Base-by-base conservation (phyloP, 2,329 filamentous ascomycete species). In the Coniochaeta ligniaria region DNA sequence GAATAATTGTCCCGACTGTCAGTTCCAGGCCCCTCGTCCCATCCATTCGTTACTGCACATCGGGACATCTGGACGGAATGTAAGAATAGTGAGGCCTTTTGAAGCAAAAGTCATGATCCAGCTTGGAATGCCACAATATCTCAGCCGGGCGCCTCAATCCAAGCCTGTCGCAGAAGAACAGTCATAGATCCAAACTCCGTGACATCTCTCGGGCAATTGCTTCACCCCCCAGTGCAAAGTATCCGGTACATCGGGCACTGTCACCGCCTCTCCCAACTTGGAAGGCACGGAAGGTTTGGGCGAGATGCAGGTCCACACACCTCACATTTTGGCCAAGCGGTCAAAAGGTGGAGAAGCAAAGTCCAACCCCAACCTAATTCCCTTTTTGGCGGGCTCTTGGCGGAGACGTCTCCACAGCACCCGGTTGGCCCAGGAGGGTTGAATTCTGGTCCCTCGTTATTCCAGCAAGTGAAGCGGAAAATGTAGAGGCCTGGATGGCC, bases 311-410 rank as follows among this genome's bases (percentile, higher is more conserved):
- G 47, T 52, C 24, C 47, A 26, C 47, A 47, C 8, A 12, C 31
- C 31, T 6, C 31, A 33, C 31, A 33, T n/a, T 52, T n/a, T n/a
- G 47, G 3, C 47, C 47, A 52, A 52, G 47, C 26, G 12, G 47
- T n/a, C 22, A 31, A 17, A 52, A 28, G 47, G 24, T 52, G 47
- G 47, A 52, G 47, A 3, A 26, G 8, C 31, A 57, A 11, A 35
- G 35, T 35, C 16, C 31, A 57, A 57, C 54, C 54, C 54, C 54
- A 57, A 57, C 54, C 54, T 57, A 57, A 57, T 35, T 24, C 54
- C 54, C n/a, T 57, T 57, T 57, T 57, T 57, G 54, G 54, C 11
- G 31, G 54, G 54, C 8, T 38, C 20, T 24, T 57, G 54, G 54
- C 54, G 54, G 54, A 31, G 31, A 24, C 28, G n/a, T 57, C 54